Conservation (phyloP, 192 early-diverging fungal species). For the Linnemannia exigua region DNA sequence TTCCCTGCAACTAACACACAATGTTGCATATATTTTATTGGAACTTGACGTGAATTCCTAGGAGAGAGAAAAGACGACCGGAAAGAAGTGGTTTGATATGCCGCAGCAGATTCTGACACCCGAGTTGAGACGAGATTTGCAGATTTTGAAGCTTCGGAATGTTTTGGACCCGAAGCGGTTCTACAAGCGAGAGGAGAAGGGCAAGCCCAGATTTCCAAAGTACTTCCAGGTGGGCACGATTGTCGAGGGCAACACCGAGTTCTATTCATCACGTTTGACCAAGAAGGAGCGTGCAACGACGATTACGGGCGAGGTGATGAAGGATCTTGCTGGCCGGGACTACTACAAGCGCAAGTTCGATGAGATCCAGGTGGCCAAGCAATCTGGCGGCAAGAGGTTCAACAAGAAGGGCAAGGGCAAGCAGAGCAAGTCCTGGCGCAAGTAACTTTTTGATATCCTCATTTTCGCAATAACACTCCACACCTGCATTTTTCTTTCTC, state of each 20-base stretch:
- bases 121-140: slow-evolving; percentile 91
- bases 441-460: slow-evolving; percentile 7
- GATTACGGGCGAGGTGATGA: slow-evolving; percentile 91
- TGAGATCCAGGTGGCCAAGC: slow-evolving; percentile 78
- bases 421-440: slow-evolving; percentile 61
- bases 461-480: not conserved
- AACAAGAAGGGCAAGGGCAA: slow-evolving; percentile 66
- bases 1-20: not conserved
- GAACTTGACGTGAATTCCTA: not conserved
- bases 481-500: not conserved
- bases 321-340: slow-evolving; percentile 75
- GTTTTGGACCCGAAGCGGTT: slow-evolving; percentile 94
- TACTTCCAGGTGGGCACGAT: slow-evolving; percentile 97
- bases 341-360: slow-evolving; percentile 93
- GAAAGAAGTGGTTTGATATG: slow-evolving; percentile 92
- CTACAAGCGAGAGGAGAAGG: slow-evolving; percentile 85
- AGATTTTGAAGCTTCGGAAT: slow-evolving; percentile 86
- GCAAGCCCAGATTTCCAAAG: slow-evolving; percentile 77
- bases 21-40: not conserved
- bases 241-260: slow-evolving; percentile 89
- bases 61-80: slow-evolving; percentile 54
- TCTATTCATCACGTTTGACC: slow-evolving; percentile 88
- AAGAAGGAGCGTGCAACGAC: slow-evolving; percentile 88
- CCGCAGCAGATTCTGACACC: slow-evolving; percentile 85
- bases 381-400: slow-evolving; percentile 66